These are phyloP conservation scores for Circinella minor DNA, from an alignment of 371 early-diverging fungal species.

Conservation along the genomic window DNA sequence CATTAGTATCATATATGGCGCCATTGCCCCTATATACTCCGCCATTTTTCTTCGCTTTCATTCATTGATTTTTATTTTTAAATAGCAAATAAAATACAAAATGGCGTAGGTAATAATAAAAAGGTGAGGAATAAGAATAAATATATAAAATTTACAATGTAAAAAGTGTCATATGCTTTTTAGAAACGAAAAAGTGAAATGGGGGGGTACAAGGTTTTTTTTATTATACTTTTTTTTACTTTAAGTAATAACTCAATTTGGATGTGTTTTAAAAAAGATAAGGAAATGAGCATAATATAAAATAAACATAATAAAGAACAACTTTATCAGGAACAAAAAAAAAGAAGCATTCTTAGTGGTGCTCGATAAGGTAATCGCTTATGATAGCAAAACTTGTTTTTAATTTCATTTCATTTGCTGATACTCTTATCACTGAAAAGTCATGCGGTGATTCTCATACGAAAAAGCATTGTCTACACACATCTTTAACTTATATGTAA, in stretches of 20 bases:
- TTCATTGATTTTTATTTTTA: background rate
- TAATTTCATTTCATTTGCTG: background rate
- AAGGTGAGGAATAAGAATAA: background rate
- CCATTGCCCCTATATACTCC: background rate
- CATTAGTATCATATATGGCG: background rate
- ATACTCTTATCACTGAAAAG: slow-evolving; percentile 9
- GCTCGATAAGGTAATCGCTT: slow-evolving; percentile 9
- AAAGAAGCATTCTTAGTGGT: background rate
- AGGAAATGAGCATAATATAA: too few relatives aligned
- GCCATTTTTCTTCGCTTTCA: slow-evolving; percentile 1
- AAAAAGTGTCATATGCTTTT: background rate
- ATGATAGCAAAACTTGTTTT: background rate
- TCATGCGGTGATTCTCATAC: background rate
- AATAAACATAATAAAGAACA: too few relatives aligned
- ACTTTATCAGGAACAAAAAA: background rate
- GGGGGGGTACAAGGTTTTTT: too few relatives aligned
- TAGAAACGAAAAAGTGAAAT: background rate
- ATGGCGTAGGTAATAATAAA: background rate
- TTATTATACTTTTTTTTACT: too few relatives aligned
- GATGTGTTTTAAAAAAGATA: too few relatives aligned
- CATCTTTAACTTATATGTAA: too few relatives aligned
- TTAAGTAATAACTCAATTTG: too few relatives aligned
- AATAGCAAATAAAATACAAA: background rate
- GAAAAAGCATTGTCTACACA: too few relatives aligned
- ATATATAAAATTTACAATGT: background rate